Percentiles rank a stretch among this genome's conserved stretches.
Evolutionary conservation across 2,329 filamentous ascomycete genomes (phyloP).

Genomic region (Leptographium wingfieldii): DNA sequence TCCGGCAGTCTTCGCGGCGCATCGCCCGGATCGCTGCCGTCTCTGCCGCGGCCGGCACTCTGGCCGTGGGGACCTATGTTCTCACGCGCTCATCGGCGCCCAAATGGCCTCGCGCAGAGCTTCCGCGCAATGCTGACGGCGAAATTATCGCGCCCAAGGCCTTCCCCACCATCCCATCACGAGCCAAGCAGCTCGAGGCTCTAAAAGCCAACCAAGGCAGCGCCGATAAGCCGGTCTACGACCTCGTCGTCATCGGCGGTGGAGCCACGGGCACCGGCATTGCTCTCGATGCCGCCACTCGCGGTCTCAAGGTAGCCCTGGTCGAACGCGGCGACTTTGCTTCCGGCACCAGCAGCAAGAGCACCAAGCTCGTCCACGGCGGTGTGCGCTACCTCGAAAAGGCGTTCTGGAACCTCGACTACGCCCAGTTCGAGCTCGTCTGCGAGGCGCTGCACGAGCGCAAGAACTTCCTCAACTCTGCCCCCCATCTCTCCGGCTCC

Average conservation of each 20-base stretch:
- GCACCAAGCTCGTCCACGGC: conserved; percentile 78
- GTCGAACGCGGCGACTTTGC: conserved; percentile 77
- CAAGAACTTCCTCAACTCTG: conserved; percentile 71
- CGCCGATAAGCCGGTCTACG: conserved; percentile 43
- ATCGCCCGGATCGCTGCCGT: background rate
- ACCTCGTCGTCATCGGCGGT: conserved; percentile 65
- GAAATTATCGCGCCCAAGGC: conserved; percentile 47
- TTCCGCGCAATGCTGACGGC: conserved; percentile 42
- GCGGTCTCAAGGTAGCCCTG: conserved; percentile 66
- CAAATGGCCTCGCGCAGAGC: background rate
- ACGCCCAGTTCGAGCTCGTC: conserved; percentile 68
- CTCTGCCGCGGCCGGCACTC: background rate
- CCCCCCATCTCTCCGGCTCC: conserved; percentile 68
- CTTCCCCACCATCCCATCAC: conserved; percentile 48
- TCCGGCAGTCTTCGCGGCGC: background rate
- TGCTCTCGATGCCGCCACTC: conserved; percentile 66
- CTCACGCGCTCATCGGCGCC: background rate
- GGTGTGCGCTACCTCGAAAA: conserved; percentile 78
- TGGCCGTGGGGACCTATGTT: background rate
- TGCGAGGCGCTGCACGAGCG: conserved; percentile 71
- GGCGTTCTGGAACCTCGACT: conserved; percentile 74
- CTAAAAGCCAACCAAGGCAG: conserved; percentile 34
- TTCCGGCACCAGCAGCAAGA: conserved; percentile 72
- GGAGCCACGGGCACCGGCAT: conserved; percentile 72
- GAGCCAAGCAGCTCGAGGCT: conserved; percentile 50